Evolutionary conservation across 2,329 filamentous ascomycete genomes (phyloP).

Genomic region (Pseudocercospora crystallina): DNA sequence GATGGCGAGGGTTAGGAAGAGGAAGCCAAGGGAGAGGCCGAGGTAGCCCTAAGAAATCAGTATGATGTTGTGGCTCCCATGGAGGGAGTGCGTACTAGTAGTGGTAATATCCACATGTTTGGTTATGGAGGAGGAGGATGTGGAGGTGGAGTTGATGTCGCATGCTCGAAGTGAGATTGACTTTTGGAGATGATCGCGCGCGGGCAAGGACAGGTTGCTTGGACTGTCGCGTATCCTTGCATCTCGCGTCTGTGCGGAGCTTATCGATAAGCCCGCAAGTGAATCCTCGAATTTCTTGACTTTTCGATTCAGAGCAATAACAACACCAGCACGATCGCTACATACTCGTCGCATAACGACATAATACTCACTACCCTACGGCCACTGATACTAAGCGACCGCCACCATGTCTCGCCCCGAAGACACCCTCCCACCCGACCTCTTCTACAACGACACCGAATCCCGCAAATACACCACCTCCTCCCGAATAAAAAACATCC

Average conservation of each 20-base stretch:
- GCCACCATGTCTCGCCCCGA: conserved; percentile 89
- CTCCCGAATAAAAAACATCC: conserved; percentile 92
- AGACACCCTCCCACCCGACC: conserved; percentile 89
- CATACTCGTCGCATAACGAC: no score
- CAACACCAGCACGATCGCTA: no score
- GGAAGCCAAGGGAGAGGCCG: conserved; percentile 84
- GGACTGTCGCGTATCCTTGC: no score
- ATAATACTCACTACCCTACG: no score
- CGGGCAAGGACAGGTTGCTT: no score
- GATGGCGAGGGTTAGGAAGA: conserved; percentile 91
- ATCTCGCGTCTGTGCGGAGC: no score
- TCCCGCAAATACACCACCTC: conserved; percentile 97
- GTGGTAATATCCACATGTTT: conserved; percentile 88
- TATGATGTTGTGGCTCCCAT: not conserved
- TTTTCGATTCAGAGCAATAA: no score
- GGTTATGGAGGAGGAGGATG: not conserved
- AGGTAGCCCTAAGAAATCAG: conserved; percentile 63
- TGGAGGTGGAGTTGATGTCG: not conserved
- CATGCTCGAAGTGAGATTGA: not conserved
- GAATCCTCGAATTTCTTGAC: no score
- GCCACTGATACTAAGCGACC: not conserved
- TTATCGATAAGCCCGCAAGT: no score
- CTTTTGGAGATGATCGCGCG: no score
- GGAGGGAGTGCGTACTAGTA: conserved; percentile 54
- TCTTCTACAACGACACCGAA: conserved; percentile 95